Percentiles rank a stretch among this genome's conserved stretches.
Conservation (phyloP, 495 filamentous ascomycete species). For the Podospora bellae-mahoneyi region DNA sequence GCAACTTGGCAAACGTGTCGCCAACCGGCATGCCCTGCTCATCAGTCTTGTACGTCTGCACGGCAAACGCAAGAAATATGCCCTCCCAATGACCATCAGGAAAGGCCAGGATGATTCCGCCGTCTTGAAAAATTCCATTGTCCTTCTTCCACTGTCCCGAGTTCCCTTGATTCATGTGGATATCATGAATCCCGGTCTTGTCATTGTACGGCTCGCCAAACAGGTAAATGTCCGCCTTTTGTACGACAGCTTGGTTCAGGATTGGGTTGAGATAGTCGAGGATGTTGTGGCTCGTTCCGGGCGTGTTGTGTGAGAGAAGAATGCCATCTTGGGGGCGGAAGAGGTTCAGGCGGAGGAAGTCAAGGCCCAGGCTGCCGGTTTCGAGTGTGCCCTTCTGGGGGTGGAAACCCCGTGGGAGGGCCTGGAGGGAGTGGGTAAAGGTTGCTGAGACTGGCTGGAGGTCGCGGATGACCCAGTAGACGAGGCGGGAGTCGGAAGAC, state of each 20-base stretch:
- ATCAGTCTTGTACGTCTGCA: constrained; percentile 35
- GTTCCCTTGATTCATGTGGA: constrained; percentile 48
- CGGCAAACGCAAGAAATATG: constrained; percentile 38
- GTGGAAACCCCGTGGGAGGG: constrained; percentile 16
- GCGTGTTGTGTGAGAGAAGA: constrained; percentile 29
- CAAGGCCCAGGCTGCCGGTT: constrained; percentile 21
- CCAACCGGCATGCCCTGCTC: constrained; percentile 20
- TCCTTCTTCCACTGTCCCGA: constrained; percentile 22
- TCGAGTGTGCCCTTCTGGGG: constrained; percentile 17
- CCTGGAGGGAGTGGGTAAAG: constrained; percentile 15
- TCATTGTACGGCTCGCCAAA: constrained; percentile 35
- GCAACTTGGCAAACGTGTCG: constrained; percentile 11
- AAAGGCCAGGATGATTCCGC: constrained; percentile 35
- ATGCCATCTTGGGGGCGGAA: constrained; percentile 27
- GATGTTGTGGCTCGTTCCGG: constrained; percentile 29
- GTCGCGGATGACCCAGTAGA: constrained; percentile 28
- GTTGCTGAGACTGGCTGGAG: neutral
- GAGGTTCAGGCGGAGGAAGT: constrained; percentile 34
- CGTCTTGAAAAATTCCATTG: constrained; percentile 42
- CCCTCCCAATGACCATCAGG: constrained; percentile 34
- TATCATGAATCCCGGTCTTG: constrained; percentile 36
- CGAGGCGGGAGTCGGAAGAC: constrained; percentile 27
- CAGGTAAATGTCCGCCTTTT: constrained; percentile 36
- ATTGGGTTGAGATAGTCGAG: constrained; percentile 38
- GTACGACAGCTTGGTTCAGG: constrained; percentile 33